phyloP scores from a whole-genome alignment of 768 basidiomycete species.

The Leccinum broughii region DNA sequence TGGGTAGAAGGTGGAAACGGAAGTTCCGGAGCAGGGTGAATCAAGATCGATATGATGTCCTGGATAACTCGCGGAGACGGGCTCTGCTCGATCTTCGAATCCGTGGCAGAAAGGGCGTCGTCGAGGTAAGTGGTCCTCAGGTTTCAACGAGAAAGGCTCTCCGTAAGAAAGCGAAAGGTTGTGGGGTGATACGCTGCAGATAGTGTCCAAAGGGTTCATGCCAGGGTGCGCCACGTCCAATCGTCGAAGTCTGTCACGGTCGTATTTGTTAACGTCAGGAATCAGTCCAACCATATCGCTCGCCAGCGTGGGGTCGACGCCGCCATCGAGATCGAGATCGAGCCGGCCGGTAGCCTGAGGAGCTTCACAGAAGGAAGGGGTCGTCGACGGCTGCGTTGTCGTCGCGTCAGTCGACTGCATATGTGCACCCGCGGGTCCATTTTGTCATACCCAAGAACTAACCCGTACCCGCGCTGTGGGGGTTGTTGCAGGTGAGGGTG shows the following conservation, averaged over 20 bases:
- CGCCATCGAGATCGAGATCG: conserved; percentile 5
- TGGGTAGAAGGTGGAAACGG: not conserved
- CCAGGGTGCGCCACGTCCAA: conserved; percentile 23
- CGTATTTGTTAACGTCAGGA: conserved; percentile 39
- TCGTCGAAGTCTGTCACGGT: conserved; percentile 20
- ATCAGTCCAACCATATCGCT: conserved; percentile 26
- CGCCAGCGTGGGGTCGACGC: conserved; percentile 11
- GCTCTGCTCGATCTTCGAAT: conserved; percentile 10
- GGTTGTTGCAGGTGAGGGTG: no score
- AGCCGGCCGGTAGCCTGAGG: no score
- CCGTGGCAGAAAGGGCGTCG: not conserved
- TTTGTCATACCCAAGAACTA: no score
- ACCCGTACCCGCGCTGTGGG: no score
- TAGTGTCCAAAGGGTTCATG: conserved; percentile 44
- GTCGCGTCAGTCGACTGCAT: no score
- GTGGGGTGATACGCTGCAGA: conserved; percentile 16
- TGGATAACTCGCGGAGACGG: conserved; percentile 32
- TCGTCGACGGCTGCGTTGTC: no score
- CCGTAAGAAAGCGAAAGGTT: not conserved
- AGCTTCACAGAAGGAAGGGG: no score
- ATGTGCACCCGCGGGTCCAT: no score
- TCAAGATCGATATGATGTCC: conserved; percentile 33
- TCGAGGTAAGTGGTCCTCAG: not conserved
- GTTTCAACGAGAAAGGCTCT: conserved; percentile 1
- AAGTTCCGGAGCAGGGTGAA: conserved; percentile 17